Conservation (phyloP, 352 stramenopile genomes). For the Lagenidium giganteum region DNA sequence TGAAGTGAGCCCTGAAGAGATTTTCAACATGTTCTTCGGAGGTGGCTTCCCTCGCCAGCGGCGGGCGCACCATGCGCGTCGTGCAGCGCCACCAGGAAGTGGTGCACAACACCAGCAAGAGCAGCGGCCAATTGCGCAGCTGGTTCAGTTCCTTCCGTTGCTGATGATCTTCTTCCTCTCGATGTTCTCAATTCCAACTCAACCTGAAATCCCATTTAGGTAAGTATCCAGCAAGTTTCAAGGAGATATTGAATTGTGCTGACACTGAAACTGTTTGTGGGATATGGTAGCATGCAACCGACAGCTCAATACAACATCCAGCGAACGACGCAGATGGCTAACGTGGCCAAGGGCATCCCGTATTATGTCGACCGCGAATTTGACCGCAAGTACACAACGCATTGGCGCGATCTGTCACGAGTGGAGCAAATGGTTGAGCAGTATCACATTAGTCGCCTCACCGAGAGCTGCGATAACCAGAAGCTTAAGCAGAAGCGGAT, state of each 20-base stretch:
- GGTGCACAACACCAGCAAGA: constrained; percentile 23
- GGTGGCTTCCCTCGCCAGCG: constrained; percentile 43
- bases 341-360: constrained; percentile 66
- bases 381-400: constrained; percentile 64
- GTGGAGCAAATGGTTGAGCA: constrained; percentile 80
- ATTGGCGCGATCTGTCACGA: constrained; percentile 65
- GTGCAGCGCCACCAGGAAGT: constrained; percentile 26
- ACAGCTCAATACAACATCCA: constrained; percentile 57
- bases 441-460: constrained; percentile 44
- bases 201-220: constrained; percentile 57
- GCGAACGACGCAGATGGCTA: constrained; percentile 56
- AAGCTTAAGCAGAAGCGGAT: constrained; percentile 72
- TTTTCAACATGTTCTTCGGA: constrained; percentile 89
- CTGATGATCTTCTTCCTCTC: constrained; percentile 76
- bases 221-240: too few relatives aligned
- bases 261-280: not conserved
- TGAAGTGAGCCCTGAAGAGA: constrained; percentile 79
- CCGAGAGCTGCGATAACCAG: constrained; percentile 63
- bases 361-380: constrained; percentile 78
- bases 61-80: constrained; percentile 16
- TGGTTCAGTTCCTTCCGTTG: constrained; percentile 71
- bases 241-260: too few relatives aligned
- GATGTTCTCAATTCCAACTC: constrained; percentile 56
- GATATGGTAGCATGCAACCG: constrained; percentile 44
- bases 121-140: constrained; percentile 23